Base-by-base conservation (phyloP, 371 early-diverging fungal genomes). In the Mortierella sp. region DNA sequence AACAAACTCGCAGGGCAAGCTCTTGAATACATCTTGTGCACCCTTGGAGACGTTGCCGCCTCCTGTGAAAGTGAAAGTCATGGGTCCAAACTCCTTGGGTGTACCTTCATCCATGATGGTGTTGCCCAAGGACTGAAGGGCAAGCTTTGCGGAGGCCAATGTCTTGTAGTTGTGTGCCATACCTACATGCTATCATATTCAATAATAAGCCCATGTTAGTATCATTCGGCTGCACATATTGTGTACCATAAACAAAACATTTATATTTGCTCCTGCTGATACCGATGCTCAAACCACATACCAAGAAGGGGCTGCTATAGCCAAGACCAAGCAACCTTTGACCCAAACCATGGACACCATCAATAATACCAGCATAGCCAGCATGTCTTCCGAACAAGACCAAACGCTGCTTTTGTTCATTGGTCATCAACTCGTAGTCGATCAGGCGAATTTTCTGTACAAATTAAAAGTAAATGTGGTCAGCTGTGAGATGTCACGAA, bases 281-380 rank as follows among this genome's bases (percentile, higher is more conserved):
- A 49, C 22, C n/a, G 45, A 35, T 66, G 28, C 5, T 30, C 57
- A 8, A 12, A 24, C n/a, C 32, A 28, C 81, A 77, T 88, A 93
- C 94, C 89, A 98, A 87, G 83, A 98, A 97, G 22, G 99, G 98
- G 43, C 95, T 95, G 77, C 94, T 96, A 83, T 95, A 96, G 2
- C 98, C 98, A 20, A 94, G 83, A 0, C 95, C 96, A 12, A 99
- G 91, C 70, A 99, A 87, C 8, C 96, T 89, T 70, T 94, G 95
- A 0, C 98, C 99, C 72, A 99, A 88, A 14, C 95, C 97, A 65
- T 99, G 97, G 37, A 98, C 84, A 3, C 92, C 89, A 74, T 99
- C 97, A 64, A 99, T 90, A 94, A 97, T 95, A 86, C 97, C 98
- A n/a, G 98, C 98, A 71, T 96, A 96, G 5, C 99, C 99, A 5